Conservation (phyloP, 2,329 filamentous ascomycete genomes). For the Colletotrichum camelliae region DNA sequence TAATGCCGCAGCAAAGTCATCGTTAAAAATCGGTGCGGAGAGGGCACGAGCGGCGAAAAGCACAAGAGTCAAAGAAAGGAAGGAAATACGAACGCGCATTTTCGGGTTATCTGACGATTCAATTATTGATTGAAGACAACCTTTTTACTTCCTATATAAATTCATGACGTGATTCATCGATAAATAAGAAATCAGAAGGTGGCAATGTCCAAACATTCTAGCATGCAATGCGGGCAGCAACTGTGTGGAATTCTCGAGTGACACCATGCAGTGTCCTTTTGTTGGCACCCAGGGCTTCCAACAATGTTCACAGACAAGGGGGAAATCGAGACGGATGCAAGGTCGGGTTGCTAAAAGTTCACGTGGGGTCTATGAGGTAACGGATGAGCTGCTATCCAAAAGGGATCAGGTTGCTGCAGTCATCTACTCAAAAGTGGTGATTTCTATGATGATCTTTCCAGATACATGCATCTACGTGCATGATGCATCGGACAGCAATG, state of each 20-base stretch:
- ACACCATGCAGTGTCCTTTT: not conserved
- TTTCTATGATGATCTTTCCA: not conserved
- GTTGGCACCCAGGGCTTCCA: not conserved
- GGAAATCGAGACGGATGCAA: not conserved
- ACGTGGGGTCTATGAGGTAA: not conserved
- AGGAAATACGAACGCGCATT: not conserved
- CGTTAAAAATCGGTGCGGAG: not conserved
- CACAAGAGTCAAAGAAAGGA: not conserved
- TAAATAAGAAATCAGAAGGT: not conserved
- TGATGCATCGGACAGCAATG: not conserved
- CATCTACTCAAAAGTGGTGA: not conserved
- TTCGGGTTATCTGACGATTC: not conserved
- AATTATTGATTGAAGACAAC: not conserved
- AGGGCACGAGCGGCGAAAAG: not conserved
- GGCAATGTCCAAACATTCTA: not conserved
- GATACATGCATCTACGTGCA: not conserved
- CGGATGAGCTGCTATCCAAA: not conserved
- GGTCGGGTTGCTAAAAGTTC: not conserved
- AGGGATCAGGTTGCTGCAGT: not conserved
- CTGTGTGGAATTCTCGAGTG: not conserved
- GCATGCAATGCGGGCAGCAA: not conserved
- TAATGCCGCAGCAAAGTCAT: not conserved
- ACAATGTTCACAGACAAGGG: not conserved
- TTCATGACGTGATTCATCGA: not conserved
- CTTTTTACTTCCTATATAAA: not conserved